Evolutionary conservation across 2,329 filamentous ascomycete genomes (phyloP), one percentile per base, ranked within the genome.

Genomic region (Metarhizium humberi): DNA sequence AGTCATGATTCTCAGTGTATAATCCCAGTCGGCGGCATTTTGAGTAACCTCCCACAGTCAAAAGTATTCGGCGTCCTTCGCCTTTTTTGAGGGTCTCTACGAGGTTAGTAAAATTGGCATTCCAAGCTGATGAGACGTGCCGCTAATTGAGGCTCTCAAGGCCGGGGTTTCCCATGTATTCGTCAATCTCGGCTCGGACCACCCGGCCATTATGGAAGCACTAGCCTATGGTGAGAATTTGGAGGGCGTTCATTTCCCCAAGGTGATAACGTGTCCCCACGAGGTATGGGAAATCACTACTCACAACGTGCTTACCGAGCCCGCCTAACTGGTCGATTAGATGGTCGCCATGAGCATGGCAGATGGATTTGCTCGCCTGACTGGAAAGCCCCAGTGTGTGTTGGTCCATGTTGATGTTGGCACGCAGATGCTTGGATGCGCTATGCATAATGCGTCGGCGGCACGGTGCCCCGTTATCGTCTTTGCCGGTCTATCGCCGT

Each of bases 321-420:
- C 25, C 25, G 25, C 25, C 25, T 25, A 25, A 25, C 25, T 25
- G 1, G 3, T 25, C 25, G 3, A 25, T 20, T 58, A 90, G 84
- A 92, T 92, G 87, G 88, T 92, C 6, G 88, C 88, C 30, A 79
- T 92, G 63, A 92, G 87, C 56, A 89, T 90, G 85, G 88, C 88
- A 14, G 88, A 92, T 67, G 88, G 88, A 52, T 91, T 87, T 64
- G 86, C 87, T 42, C 78, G 85, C 46, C 68, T 87, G 34, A 87
- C 82, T 6, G 80, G 81, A 52, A 80, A 86, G 61, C 84, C 86
- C 0, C 87, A 90, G 71, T 84, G 80, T 59, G 86, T 90, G 13
- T 83, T 90, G 58, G 79, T 90, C 1, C 87, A 90, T 65, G 87
- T 90, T 60, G 52, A 90, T 61, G 87, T 90, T 25, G 87, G 87